These are phyloP conservation scores for Babesia bigemina DNA, from an alignment of 169 alveolate genomes.

Conservation along the genomic window DNA sequence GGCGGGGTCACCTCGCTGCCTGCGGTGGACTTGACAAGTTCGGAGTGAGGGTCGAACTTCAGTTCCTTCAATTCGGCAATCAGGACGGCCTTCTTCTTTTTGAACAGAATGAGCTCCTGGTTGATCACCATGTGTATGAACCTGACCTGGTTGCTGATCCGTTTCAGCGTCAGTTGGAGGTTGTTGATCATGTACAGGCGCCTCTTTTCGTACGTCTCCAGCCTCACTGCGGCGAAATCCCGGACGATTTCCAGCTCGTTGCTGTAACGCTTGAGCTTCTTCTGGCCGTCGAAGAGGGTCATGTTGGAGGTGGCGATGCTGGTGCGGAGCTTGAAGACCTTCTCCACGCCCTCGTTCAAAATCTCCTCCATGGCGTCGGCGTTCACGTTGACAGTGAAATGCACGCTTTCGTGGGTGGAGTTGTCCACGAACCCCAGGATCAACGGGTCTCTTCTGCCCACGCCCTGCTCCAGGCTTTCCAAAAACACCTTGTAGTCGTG, in stretches of 20 bases:
- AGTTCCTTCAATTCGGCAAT: constrained; percentile 80
- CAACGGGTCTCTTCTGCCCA: constrained; percentile 56
- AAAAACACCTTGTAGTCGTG: constrained; percentile 94
- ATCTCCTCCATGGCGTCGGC: constrained; percentile 73
- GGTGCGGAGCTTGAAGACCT: constrained; percentile 89
- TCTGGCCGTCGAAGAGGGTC: constrained; percentile 92
- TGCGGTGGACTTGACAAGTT: constrained; percentile 75
- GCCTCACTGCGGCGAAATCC: constrained; percentile 91
- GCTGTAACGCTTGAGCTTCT: constrained; percentile 87
- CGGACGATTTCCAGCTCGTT: constrained; percentile 90
- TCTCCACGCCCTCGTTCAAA: constrained; percentile 87
- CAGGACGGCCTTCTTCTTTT: constrained; percentile 71
- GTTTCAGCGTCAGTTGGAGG: constrained; percentile 81
- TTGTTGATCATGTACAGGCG: constrained; percentile 83
- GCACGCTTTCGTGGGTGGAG: constrained; percentile 85
- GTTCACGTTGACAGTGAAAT: constrained; percentile 83
- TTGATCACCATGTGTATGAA: constrained; percentile 87
- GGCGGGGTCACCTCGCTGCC: constrained; percentile 62
- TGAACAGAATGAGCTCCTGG: constrained; percentile 83
- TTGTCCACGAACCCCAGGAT: constrained; percentile 83
- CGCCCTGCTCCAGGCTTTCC: constrained; percentile 74
- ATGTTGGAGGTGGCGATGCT: constrained; percentile 89
- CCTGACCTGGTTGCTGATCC: constrained; percentile 85
- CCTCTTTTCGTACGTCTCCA: constrained; percentile 88
- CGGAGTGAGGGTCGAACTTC: constrained; percentile 79